Base-by-base conservation (phyloP, 768 basidiomycete species). In the Suillus fuscotomentosus region DNA sequence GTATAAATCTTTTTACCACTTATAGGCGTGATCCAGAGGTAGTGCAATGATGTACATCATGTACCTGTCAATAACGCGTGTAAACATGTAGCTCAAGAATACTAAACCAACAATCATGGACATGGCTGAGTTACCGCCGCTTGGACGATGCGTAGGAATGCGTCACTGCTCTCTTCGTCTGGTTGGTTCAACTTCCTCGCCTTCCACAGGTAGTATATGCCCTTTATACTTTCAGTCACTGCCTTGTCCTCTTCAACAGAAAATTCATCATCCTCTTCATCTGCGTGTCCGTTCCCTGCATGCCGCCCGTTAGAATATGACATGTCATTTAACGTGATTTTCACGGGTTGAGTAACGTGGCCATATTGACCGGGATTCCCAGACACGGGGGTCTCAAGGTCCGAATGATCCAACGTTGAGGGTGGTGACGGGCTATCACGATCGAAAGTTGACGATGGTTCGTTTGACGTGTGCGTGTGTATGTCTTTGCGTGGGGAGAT, bases 151-250 rank as follows among this genome's bases (percentile, higher is more conserved):
- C 68, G 71, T 61, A 80, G 64, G 68, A 81, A 81, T 50, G 62
- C 51, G n/a, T 62, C 70, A 34, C 64, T 72, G 42, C 70, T 73
- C 24, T 70, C 70, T 31, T 67, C 71, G 10, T 65, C 69, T 0
- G 60, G 47, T 36, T 66, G 65, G 22, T 63, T 71, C 60, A 63
- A 68, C 56, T 73, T 77, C 36, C 80, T 75, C 11, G 80, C 69
- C 70, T 76, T 84, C 89, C 90, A 90, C 24, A 90, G 79, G 36
- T 72, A 77, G 72, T 85, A 89, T 47, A 91, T 71, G 2, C 86
- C 83, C 64, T 78, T 80, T 57, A 89, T 81, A 39, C 83, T 80
- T 43, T 84, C 81, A 47, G 77, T 80, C 54, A 90, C 74, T 22
- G 83, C 80, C 34, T 78, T 78, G 56, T 81, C 78, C 22, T 68